These are phyloP conservation scores for Lichtheimia ramosa DNA, from an alignment of 371 early-diverging fungal genomes.

Conservation along the genomic window DNA sequence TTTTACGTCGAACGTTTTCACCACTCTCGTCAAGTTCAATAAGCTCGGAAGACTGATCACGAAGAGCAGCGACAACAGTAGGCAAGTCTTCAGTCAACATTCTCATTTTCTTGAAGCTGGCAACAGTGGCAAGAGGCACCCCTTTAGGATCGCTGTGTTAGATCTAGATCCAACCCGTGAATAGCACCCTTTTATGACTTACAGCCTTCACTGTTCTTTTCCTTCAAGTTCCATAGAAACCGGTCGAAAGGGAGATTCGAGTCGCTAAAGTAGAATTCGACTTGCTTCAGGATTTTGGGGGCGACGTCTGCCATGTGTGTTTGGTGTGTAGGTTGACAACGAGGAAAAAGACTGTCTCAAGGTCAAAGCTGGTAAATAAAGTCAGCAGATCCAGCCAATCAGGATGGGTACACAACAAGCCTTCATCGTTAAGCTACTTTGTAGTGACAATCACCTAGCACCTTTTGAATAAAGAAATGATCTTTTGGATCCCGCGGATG, in stretches of 20 bases:
- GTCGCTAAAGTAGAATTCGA: conserved; percentile 82
- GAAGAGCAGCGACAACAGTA: conserved; percentile 57
- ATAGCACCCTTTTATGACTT: conserved; percentile 16
- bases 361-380: too few species aligned
- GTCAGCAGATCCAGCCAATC: too few species aligned
- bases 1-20: conserved; percentile 64
- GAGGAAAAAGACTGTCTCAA: too few species aligned
- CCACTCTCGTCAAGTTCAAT: conserved; percentile 63
- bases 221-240: conserved; percentile 60
- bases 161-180: not conserved
- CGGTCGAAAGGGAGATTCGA: conserved; percentile 74
- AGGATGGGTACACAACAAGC: too few species aligned
- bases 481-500: too few species aligned
- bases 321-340: too few species aligned
- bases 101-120: conserved; percentile 72
- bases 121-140: conserved; percentile 56
- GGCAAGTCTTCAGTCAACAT: conserved; percentile 53
- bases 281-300: conserved; percentile 65
- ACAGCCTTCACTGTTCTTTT: conserved; percentile 58
- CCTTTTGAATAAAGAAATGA: too few species aligned
- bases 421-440: too few species aligned
- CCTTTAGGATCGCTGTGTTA: conserved; percentile 22
- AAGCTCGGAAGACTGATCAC: conserved; percentile 44
- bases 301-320: not conserved
- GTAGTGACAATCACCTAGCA: too few species aligned